Evolutionary conservation across 2,329 filamentous ascomycete genomes (phyloP), one percentile per base, ranked within the genome.

Genomic region (Colletotrichum sp.): DNA sequence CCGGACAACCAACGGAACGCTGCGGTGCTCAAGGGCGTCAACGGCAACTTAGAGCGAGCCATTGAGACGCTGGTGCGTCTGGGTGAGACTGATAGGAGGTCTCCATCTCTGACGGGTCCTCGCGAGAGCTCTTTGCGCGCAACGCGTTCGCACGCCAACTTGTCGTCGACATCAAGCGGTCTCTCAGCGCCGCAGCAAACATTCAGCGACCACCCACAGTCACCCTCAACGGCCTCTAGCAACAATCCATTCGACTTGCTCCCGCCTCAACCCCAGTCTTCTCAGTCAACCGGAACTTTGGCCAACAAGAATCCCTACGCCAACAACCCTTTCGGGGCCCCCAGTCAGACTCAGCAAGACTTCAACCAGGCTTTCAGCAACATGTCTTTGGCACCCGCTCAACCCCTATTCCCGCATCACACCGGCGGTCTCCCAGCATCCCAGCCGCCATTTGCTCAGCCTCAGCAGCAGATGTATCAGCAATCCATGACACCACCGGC

Each of bases 41-140:
- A 94, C 81, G 96, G 96, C 6, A 96, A 97, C 81, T 82, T 99
- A 74, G 95, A 98, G 79, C 94, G 92, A 83, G 93, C 96, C 0
- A 92, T 99, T 60, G 96, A 99, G 84, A 92, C 95, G 22, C 85
- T 99, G 81, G 92, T 97, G 72, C 91, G 95, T 79, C 86, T 98
- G 52, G 96, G 96, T 30, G 96, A 98, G 81, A 93, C 92, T 36
- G 86, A 85, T 75, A 88, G 88, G 70, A 81, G 82, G 71, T 84
- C 86, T 39, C 84, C 86, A 28, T 68, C 76, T 8, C 81, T 87
- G 30, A 84, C 86, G n/a, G 86, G 87, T 8, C 87, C 89, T 72
- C 87, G 88, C 55, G 88, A 90, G 71, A 86, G 85, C 48, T 87
- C 84, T 48, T 81, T 88, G 36, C 87, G 89, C n/a, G 82, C 85